Evolutionary conservation across 129 eudicot species (phyloP).

Genomic region (Tagetes erecta): DNA sequence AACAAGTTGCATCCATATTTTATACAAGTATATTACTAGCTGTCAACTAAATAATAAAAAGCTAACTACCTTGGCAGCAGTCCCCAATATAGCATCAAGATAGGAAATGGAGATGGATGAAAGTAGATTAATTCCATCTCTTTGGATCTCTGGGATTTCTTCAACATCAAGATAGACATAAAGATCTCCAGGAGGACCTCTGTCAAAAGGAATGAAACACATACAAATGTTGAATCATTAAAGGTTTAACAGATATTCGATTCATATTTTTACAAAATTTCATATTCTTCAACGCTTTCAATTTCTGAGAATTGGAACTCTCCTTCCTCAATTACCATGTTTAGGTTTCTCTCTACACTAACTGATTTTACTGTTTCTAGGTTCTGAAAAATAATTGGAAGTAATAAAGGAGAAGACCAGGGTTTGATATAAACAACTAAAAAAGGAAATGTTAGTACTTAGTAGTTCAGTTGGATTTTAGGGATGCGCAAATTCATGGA

Average conservation of each 20-base stretch:
- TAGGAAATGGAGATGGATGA: constrained; percentile 75
- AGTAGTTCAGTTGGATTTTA: neutral
- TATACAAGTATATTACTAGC: neutral
- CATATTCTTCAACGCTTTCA: neutral
- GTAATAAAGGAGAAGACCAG: neutral
- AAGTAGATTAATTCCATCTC: constrained; percentile 86
- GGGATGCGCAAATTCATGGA: neutral
- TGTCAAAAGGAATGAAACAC: constrained; percentile 19
- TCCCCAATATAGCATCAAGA: constrained; percentile 92
- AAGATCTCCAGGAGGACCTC: constrained; percentile 97
- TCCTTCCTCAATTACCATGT: neutral
- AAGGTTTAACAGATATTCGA: neutral
- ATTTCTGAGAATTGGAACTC: neutral
- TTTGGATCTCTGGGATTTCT: constrained; percentile 92
- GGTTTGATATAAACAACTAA: neutral
- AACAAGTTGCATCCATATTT: constrained; percentile 1
- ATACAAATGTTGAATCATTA: neutral
- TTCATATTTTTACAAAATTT: neutral
- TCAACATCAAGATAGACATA: constrained; percentile 86
- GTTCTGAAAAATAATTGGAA: neutral
- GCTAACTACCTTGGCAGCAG: constrained; percentile 63
- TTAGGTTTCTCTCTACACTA: neutral
- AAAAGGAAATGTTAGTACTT: neutral
- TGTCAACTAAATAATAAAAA: neutral
- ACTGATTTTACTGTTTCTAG: neutral